These are phyloP conservation scores for Penicillium manginii DNA, from an alignment of 495 filamentous ascomycete species.

Conservation along the genomic window DNA sequence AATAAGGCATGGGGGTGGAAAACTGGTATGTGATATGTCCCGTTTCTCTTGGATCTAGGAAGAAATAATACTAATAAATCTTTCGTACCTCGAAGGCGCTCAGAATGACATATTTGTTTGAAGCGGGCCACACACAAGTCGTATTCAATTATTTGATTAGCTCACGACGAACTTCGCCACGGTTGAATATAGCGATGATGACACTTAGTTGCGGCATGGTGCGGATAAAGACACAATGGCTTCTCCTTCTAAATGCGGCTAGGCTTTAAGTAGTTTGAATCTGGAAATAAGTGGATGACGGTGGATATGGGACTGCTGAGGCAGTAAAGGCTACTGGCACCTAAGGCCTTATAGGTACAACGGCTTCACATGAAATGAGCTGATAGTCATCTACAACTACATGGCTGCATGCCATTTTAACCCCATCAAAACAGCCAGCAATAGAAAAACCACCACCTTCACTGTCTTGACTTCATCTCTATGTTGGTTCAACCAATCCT, in stretches of 20 bases:
- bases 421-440: no score
- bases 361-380: no score
- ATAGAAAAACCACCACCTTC: no score
- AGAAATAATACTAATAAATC: background rate
- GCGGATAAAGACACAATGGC: background rate
- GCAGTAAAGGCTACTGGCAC: background rate
- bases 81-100: conserved; percentile 5
- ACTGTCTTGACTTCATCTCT: no score
- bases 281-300: background rate
- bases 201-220: background rate
- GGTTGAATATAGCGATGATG: background rate
- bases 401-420: no score
- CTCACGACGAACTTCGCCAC: no score
- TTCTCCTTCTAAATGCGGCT: background rate
- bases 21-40: conserved; percentile 16
- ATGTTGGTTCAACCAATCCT: no score
- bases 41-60: background rate
- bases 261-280: background rate
- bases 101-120: conserved; percentile 18
- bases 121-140: background rate
- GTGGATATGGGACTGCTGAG: background rate
- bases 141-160: no score
- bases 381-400: no score
- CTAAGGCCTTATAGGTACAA: no score
- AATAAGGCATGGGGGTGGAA: conserved; percentile 25